phyloP scores from a whole-genome alignment of 352 stramenopile species.

The Blastocystis sp. region DNA sequence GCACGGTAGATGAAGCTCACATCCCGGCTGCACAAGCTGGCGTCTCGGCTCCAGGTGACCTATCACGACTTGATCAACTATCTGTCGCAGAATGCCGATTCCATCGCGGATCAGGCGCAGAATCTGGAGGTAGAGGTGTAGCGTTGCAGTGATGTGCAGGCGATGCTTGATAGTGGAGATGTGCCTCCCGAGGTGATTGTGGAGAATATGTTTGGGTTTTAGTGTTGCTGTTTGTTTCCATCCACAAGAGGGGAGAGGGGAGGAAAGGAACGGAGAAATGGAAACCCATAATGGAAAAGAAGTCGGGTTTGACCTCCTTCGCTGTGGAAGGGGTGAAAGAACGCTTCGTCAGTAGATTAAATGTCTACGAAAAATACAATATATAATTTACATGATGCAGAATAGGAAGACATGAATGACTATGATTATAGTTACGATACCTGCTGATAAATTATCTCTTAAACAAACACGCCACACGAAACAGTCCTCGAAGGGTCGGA shows the following conservation, averaged over 20 bases:
- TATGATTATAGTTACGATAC: constrained; percentile 45
- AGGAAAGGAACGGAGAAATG: neutral
- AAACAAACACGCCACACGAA: constrained; percentile 28
- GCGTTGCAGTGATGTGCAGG: neutral
- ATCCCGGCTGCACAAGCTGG: constrained; percentile 47
- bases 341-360: constrained; percentile 68
- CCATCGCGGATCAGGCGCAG: constrained; percentile 31
- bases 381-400: constrained; percentile 68
- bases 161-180: constrained; percentile 27
- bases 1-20: constrained; percentile 47
- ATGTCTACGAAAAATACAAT: constrained; percentile 67
- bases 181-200: constrained; percentile 37
- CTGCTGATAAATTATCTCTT: constrained; percentile 64
- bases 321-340: too few species aligned
- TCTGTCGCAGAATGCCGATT: constrained; percentile 27
- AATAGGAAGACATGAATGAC: constrained; percentile 67
- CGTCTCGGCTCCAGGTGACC: constrained; percentile 51
- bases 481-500: constrained; percentile 21
- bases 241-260: neutral
- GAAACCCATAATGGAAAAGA: constrained; percentile 61
- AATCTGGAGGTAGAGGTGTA: constrained; percentile 29
- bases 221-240: constrained; percentile 13
- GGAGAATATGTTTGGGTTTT: constrained; percentile 63
- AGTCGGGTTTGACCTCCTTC: neutral
- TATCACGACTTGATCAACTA: constrained; percentile 54